Evolutionary conservation across 2,329 filamentous ascomycete species (phyloP), one percentile per base, ranked within the genome.

Genomic region (Geosmithia flava): DNA sequence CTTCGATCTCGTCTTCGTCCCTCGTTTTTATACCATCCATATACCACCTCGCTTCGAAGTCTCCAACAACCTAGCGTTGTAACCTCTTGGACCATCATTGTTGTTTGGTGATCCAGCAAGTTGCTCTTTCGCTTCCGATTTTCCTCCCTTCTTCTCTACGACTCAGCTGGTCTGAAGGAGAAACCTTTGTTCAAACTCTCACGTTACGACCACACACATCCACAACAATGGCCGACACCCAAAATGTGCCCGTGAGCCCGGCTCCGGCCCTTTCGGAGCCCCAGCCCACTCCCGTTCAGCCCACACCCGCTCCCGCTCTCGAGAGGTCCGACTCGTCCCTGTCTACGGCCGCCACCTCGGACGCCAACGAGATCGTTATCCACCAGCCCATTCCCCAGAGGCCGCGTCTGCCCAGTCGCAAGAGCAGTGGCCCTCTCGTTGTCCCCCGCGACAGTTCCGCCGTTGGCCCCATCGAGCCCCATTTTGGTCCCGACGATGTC

Each of bases 401-500:
- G 37, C 87, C 87, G 27, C 76, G 78, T 49, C 69, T 91, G 51
- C 79, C 79, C 17, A 85, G 78, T 56, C 77, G 86, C 45, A 87
- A 88, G 66, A 86, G 83, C 56, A 91, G 85, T 61, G 85, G 85
- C 49, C 88, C 87, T 45, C 83, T 93, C 54, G 85, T 90, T 53
- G 84, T 94, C 40, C 83, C 85, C 37, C 79, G 87, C 55, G 85
- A 91, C 59, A 85, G 77, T 57, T 80, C 78, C 19, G 80, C 83
- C 50, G 80, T 87, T 51, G 84, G 87, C 54, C 78, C 86, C 37
- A 69, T 83, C 52, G 82, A 87, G 53, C 78, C 85, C 52, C 76
- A 87, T 53, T 86, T 89, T 56, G 87, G 89, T 23, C 85, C 89
- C 20, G 85, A 88, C 62, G 90, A 96, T 63, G 90, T 93, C 52